Evolutionary conservation across 2,329 filamentous ascomycete genomes (phyloP).

Genomic region (Colletotrichum siamense): DNA sequence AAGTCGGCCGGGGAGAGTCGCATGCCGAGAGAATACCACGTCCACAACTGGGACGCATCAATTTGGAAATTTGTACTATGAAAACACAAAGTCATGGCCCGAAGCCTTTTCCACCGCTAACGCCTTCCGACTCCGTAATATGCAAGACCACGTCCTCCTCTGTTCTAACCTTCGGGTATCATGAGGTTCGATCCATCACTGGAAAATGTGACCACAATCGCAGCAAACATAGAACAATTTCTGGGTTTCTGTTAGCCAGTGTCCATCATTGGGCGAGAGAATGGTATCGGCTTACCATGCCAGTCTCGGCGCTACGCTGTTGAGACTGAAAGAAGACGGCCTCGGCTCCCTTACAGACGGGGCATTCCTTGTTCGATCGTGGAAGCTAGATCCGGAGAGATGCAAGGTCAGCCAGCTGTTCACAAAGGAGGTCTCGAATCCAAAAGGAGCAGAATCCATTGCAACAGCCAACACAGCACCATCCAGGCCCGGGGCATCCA

Average conservation of each 20-base stretch:
- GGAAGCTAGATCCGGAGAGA: constrained; percentile 74
- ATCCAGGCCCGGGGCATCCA: neutral
- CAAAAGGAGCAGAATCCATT: constrained; percentile 24
- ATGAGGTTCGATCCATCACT: constrained; percentile 41
- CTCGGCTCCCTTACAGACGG: constrained; percentile 83
- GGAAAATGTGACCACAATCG: constrained; percentile 88
- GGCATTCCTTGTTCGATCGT: constrained; percentile 84
- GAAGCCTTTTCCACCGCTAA: constrained; percentile 1
- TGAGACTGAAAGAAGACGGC: constrained; percentile 99
- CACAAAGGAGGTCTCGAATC: constrained; percentile 21
- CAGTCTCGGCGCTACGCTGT: constrained; percentile 93
- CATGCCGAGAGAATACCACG: neutral
- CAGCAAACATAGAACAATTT: constrained; percentile 96
- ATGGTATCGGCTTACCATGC: constrained; percentile 76
- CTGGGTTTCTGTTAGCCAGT: constrained; percentile 48
- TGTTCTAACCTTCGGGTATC: constrained; percentile 25
- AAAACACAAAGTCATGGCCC: neutral
- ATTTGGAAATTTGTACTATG: neutral
- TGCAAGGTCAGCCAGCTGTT: constrained; percentile 47
- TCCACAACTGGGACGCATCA: too few species aligned
- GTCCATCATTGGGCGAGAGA: neutral
- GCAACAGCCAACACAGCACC: constrained; percentile 13
- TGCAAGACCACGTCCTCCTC: neutral
- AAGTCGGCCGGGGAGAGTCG: neutral
- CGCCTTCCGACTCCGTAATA: constrained; percentile 12